A percentile compares a stretch with the other conserved stretches of the same genome.
Evolutionary conservation across 306 rosid genomes (phyloP).

Genomic region (Prunus campanulata): DNA sequence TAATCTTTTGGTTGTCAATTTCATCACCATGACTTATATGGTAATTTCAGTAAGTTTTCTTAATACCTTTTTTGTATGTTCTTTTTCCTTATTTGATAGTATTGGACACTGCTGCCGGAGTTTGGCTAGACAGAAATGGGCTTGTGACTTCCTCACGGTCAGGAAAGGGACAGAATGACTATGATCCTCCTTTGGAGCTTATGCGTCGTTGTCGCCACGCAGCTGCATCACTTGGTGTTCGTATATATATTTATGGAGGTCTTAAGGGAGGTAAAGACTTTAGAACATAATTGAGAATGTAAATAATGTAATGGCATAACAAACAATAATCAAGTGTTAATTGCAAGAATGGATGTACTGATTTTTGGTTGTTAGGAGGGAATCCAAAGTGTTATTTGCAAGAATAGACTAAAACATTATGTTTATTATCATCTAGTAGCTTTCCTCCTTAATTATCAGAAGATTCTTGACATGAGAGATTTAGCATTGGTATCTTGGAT

Average conservation of each 20-base stretch:
- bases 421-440: slow-evolving; percentile 1
- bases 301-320: slow-evolving; percentile 12
- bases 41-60: slow-evolving; percentile 11
- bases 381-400: slow-evolving; percentile 7
- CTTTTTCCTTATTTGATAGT: slow-evolving; percentile 39
- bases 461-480: not conserved
- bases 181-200: slow-evolving; percentile 82
- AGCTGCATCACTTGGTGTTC: slow-evolving; percentile 87
- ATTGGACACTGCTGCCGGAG: slow-evolving; percentile 99
- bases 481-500: not conserved
- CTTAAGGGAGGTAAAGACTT: slow-evolving; percentile 78
- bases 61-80: not conserved
- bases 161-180: slow-evolving; percentile 64
- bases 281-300: slow-evolving; percentile 14
- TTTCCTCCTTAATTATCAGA: not conserved
- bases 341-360: slow-evolving; percentile 7
- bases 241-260: slow-evolving; percentile 85
- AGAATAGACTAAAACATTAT: slow-evolving; percentile 12
- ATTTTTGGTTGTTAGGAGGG: slow-evolving; percentile 14
- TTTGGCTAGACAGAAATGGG: slow-evolving; percentile 95
- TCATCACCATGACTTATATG: slow-evolving; percentile 11
- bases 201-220: slow-evolving; percentile 99
- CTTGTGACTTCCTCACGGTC: slow-evolving; percentile 84
- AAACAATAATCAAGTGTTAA: not conserved
- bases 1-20: slow-evolving; percentile 28